Conservation (phyloP, 176 grass and related monocot species). For the Tuctoria greenei region DNA sequence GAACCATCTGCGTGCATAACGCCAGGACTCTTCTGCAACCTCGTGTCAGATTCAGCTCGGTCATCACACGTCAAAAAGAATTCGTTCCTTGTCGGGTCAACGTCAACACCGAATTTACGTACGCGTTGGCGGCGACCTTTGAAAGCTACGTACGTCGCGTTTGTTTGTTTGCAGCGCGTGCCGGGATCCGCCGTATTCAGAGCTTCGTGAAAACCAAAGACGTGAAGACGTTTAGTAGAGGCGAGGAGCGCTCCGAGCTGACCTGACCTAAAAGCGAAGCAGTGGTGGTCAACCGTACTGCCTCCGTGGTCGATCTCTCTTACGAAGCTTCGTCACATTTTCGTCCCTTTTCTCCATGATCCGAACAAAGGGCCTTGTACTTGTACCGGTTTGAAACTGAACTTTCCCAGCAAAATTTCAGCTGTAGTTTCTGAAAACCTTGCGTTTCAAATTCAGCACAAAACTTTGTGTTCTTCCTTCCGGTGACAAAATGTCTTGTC, state of each 20-base stretch:
- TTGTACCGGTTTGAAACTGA: too few relatives aligned
- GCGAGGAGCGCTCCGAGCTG: neutral
- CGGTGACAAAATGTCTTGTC: neutral
- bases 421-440: neutral
- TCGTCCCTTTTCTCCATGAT: neutral
- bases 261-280: neutral
- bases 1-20: neutral
- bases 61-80: constrained; percentile 35
- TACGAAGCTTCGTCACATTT: constrained; percentile 10
- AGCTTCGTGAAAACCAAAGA: neutral
- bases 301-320: too few relatives aligned
- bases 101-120: neutral
- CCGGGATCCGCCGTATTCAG: neutral
- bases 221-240: neutral
- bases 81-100: neutral
- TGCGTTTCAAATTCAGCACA: neutral
- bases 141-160: neutral
- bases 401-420: neutral
- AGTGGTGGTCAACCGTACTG: neutral
- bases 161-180: neutral
- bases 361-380: neutral
- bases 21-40: neutral
- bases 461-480: neutral
- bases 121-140: neutral
- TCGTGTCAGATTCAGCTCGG: neutral